Evolutionary conservation across 2,329 filamentous ascomycete species (phyloP).

Genomic region (Aspergillus sp.): DNA sequence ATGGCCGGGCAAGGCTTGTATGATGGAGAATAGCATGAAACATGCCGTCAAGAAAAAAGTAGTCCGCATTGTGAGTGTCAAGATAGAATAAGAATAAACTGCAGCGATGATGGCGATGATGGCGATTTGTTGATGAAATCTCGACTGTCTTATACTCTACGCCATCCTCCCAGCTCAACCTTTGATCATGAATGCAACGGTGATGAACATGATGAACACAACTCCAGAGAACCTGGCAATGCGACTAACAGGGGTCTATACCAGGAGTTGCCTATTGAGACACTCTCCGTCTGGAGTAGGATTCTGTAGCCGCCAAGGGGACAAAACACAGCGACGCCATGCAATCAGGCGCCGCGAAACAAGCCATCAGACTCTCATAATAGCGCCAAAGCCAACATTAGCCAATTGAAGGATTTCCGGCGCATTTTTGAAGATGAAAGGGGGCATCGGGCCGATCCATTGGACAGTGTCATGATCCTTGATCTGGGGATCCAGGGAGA

Average conservation of each 20-base stretch:
- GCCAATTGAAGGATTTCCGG: not conserved
- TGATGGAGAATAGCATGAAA: constrained; percentile 1
- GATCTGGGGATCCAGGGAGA: not conserved
- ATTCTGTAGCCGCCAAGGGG: not conserved
- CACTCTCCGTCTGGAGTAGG: not conserved
- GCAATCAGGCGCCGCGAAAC: not conserved
- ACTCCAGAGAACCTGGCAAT: not conserved
- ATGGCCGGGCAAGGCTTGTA: constrained; percentile 1
- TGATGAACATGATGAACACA: not conserved
- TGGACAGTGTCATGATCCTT: not conserved
- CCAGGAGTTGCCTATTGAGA: not conserved
- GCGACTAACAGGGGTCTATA: not conserved
- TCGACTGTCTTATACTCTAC: not conserved
- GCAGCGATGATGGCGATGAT: not conserved
- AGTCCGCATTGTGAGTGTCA: not conserved
- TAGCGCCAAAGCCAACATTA: not conserved
- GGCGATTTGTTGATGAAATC: not conserved
- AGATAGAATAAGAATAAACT: not conserved
- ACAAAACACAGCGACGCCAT: not conserved
- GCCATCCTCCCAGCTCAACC: not conserved
- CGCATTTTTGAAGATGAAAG: not conserved
- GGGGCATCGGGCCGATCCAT: not conserved
- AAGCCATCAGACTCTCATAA: not conserved
- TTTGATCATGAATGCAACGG: not conserved
- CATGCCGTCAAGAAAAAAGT: not conserved